These are phyloP conservation scores for Epichloe bromicola DNA, from an alignment of 2,329 filamentous ascomycete species.

Conservation along the genomic window DNA sequence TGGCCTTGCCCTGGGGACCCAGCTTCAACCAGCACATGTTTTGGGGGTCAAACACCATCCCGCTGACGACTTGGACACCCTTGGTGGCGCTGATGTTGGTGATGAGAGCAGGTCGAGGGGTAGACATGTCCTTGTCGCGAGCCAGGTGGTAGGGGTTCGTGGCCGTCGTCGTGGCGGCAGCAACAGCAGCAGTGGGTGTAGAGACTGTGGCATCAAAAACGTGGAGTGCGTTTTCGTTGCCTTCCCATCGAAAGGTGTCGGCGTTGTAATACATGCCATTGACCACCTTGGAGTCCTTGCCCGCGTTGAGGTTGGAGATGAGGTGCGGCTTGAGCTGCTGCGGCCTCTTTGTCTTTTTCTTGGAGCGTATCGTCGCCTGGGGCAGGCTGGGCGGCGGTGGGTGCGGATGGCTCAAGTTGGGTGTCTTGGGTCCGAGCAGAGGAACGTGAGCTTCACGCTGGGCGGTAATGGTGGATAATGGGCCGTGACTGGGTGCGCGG, in stretches of 20 bases:
- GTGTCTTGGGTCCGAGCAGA: conserved; percentile 34
- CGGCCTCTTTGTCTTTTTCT: conserved; percentile 43
- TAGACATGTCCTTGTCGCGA: conserved; percentile 44
- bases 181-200: conserved; percentile 34
- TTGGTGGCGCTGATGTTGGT: conserved; percentile 76
- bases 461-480: conserved; percentile 40
- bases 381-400: conserved; percentile 25
- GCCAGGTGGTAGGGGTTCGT: conserved; percentile 20
- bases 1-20: conserved; percentile 32
- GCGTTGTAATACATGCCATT: conserved; percentile 91
- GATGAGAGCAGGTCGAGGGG: conserved; percentile 67
- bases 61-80: conserved; percentile 86
- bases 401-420: conserved; percentile 24
- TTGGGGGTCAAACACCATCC: conserved; percentile 95
- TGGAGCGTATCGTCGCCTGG: conserved; percentile 33
- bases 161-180: conserved; percentile 10
- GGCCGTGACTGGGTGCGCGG: conserved; percentile 39
- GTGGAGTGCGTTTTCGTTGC: conserved; percentile 75
- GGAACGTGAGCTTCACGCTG: conserved; percentile 41
- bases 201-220: conserved; percentile 58
- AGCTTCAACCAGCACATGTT: conserved; percentile 97
- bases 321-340: conserved; percentile 70
- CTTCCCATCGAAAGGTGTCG: conserved; percentile 78
- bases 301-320: conserved; percentile 68
- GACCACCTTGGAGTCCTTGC: conserved; percentile 71